Evolutionary conservation across 2,329 filamentous ascomycete species (phyloP).

Genomic region (Pseudocercospora crystallina): DNA sequence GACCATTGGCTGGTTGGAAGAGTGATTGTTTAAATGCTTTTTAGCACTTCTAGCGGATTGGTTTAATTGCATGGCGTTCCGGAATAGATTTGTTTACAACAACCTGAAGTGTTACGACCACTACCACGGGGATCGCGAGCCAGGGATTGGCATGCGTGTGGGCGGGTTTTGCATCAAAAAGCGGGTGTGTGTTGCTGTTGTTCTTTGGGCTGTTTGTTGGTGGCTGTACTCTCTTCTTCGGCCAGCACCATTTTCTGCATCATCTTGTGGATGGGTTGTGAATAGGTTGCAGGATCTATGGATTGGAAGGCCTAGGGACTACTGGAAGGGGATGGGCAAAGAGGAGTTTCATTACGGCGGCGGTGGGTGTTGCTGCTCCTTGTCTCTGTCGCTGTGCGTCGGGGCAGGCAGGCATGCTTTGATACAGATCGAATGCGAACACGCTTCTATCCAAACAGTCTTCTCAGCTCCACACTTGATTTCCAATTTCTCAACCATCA

Average conservation of each 20-base stretch:
- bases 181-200: neutral
- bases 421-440: neutral
- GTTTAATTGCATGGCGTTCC: conserved; percentile 21
- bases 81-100: conserved; percentile 18
- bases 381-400: conserved; percentile 6
- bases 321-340: neutral
- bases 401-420: neutral
- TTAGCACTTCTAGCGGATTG: conserved; percentile 27
- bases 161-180: conserved; percentile 9
- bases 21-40: conserved; percentile 18
- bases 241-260: conserved; percentile 6
- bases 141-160: neutral
- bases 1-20: neutral
- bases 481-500: too few relatives aligned
- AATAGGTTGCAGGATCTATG: conserved; percentile 1
- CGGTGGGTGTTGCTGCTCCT: conserved; percentile 1
- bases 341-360: conserved; percentile 2
- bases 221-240: conserved; percentile 2
- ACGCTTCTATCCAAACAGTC: neutral
- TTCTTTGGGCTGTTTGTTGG: neutral
- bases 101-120: too few relatives aligned
- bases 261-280: conserved; percentile 10
- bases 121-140: neutral
- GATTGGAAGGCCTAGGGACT: neutral
- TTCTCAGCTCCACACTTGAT: too few relatives aligned